Base-by-base conservation (phyloP, 2,329 filamentous ascomycete species). In the Nigrospora oryzae region DNA sequence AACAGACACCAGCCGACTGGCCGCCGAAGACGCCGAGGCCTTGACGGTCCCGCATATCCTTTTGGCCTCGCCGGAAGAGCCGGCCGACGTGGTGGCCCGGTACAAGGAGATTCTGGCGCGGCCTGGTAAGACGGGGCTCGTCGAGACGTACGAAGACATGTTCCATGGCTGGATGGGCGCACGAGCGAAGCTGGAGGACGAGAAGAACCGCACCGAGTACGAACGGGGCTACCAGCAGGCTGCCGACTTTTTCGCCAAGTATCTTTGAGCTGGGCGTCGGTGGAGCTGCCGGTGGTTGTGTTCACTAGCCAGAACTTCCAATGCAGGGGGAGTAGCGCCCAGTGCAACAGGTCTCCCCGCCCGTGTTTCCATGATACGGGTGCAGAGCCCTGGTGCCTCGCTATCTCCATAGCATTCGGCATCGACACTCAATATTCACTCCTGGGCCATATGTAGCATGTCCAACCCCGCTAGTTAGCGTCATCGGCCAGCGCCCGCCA, bases 111-210 rank as follows among this genome's bases (percentile, higher is more conserved):
- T 67, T 7, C 51, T 78, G 19, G 60, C 62, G 35, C 64, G 59
- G n/a, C 61, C 63, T 10, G 67, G 56, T 7, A 63, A 64, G 44
- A 57, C 55, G 1, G 63, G 69, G 14, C 54, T 69, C 46, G 66
- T 77, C 13, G 70, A 75, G 53, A 75, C 63, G 1, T 79, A 74
- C 51, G 42, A 47, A 1, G 68, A 60, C 42, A 76, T 75, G 67
- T 65, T 67, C 52, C 76, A 79, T 52, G 76, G 76, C n/a, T 80
- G 73, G 72, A 79, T 79, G 75, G 73, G 71, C 7, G 73, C 75
- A 1, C 60, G 75, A 19, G 65, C 69, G 1, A 61, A 77, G 42
- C 54, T 78, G 11, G 60, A 66, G 11, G 61, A 72, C 30, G 61
- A 67, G 46, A 65, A 63, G 37, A 70, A 69, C 40, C 61, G 63